A percentile compares a stretch with the other conserved stretches of the same genome.
Conservation (phyloP, 768 basidiomycete genomes). For the Fistulinella prunicolor region DNA sequence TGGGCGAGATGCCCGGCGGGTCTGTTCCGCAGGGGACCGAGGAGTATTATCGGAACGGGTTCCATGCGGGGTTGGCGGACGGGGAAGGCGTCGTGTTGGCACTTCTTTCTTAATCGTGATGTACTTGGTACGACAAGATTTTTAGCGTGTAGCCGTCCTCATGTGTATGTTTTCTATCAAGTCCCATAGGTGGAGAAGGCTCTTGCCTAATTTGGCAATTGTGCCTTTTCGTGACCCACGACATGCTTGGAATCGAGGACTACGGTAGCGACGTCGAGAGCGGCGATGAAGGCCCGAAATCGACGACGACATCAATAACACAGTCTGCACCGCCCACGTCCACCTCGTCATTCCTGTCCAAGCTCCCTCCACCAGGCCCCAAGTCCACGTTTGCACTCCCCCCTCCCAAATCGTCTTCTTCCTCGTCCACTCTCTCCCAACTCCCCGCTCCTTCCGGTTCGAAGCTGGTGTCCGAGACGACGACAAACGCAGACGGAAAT, state of each 20-base stretch:
- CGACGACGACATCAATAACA: slow-evolving; percentile 4
- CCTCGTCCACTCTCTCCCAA: slow-evolving; percentile 25
- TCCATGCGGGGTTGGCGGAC: slow-evolving; percentile 15
- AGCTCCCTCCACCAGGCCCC: slow-evolving; percentile 27
- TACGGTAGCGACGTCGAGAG: slow-evolving; percentile 73
- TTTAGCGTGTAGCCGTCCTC: too few species aligned
- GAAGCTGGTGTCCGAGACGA: background rate
- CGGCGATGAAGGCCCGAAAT: slow-evolving; percentile 39
- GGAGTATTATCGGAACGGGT: slow-evolving; percentile 10
- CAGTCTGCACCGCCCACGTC: background rate
- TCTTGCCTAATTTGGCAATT: background rate
- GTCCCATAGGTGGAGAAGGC: too few species aligned
- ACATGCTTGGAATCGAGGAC: slow-evolving; percentile 73
- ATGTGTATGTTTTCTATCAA: too few species aligned
- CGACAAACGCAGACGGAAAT: slow-evolving; percentile 1
- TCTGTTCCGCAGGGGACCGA: slow-evolving; percentile 7
- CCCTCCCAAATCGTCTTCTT: slow-evolving; percentile 28
- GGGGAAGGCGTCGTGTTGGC: slow-evolving; percentile 14
- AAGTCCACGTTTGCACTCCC: slow-evolving; percentile 37
- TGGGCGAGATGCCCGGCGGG: slow-evolving; percentile 17
- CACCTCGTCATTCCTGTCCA: slow-evolving; percentile 14
- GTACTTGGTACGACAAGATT: background rate
- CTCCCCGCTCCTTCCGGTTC: slow-evolving; percentile 25
- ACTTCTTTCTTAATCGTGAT: slow-evolving; percentile 1
- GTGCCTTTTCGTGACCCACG: background rate